These are phyloP conservation scores for Hansfordia pulvinata DNA, from an alignment of 2,329 filamentous ascomycete genomes.

Conservation along the genomic window DNA sequence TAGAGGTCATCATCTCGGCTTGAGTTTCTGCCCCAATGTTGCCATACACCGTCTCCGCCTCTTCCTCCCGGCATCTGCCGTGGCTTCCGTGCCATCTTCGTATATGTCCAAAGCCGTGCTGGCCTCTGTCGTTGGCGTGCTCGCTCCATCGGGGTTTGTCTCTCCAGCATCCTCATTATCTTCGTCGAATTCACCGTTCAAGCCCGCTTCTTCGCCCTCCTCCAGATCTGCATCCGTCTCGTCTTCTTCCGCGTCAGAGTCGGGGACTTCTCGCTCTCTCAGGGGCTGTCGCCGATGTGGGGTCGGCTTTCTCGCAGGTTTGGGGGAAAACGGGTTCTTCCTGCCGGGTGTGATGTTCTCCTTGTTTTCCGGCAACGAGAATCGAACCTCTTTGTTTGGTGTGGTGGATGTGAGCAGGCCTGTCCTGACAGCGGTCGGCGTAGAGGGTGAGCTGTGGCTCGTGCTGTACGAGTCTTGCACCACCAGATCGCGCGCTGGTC, in stretches of 20 bases:
- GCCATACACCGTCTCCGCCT: slow-evolving; percentile 6
- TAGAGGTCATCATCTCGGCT: slow-evolving; percentile 8
- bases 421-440: too few species aligned
- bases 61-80: slow-evolving; percentile 3
- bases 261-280: slow-evolving; percentile 15
- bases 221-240: slow-evolving; percentile 7
- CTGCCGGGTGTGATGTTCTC: slow-evolving; percentile 19
- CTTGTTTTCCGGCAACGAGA: slow-evolving; percentile 16
- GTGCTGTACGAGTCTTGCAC: slow-evolving; percentile 17
- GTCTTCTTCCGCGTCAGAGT: slow-evolving; percentile 7
- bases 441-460: slow-evolving; percentile 11
- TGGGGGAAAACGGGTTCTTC: slow-evolving; percentile 16
- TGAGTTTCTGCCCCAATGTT: slow-evolving; percentile 10
- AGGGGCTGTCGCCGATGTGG: slow-evolving; percentile 11
- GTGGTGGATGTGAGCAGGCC: slow-evolving; percentile 6
- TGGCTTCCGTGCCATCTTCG: slow-evolving; percentile 3
- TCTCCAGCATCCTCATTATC: not conserved
- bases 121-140: slow-evolving; percentile 1
- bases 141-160: slow-evolving; percentile 1
- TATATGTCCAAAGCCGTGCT: too few species aligned
- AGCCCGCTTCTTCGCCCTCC: slow-evolving; percentile 5
- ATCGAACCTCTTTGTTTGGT: slow-evolving; percentile 11
- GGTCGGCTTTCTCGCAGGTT: slow-evolving; percentile 11
- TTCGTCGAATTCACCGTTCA: slow-evolving; percentile 3
- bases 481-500: slow-evolving; percentile 10